These are phyloP conservation scores for Fusarium tricinctum DNA, from an alignment of 2,329 filamentous ascomycete species.

Conservation along the genomic window DNA sequence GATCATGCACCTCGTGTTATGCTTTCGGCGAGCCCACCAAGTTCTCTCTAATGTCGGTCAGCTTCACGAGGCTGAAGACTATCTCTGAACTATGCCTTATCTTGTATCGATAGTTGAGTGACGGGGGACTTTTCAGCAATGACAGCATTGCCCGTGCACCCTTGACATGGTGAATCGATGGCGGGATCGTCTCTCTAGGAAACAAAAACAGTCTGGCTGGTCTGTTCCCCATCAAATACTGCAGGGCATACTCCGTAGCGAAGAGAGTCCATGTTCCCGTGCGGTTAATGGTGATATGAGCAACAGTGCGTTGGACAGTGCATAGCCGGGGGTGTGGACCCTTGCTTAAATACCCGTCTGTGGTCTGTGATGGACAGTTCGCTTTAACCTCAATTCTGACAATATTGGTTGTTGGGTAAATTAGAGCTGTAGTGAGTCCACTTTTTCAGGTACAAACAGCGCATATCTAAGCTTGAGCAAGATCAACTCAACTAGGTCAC, in stretches of 20 bases:
- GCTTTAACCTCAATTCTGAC: conserved; percentile 26
- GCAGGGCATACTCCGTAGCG: conserved; percentile 14
- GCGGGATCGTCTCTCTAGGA: conserved; percentile 34
- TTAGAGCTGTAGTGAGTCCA: conserved; percentile 17
- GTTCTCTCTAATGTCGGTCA: conserved; percentile 34
- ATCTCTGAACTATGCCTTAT: not conserved
- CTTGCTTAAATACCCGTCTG: conserved; percentile 29
- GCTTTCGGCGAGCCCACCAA: conserved; percentile 32
- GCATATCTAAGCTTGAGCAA: conserved; percentile 6
- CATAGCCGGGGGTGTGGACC: conserved; percentile 33
- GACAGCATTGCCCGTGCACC: conserved; percentile 40
- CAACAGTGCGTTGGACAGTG: conserved; percentile 33
- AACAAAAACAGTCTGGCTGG: conserved; percentile 36
- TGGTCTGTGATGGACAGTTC: conserved; percentile 13
- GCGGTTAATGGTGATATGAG: conserved; percentile 17
- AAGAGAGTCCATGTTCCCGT: conserved; percentile 19
- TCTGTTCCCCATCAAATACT: conserved; percentile 33
- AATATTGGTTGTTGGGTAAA: conserved; percentile 24
- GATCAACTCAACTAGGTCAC: not conserved
- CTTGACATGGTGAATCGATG: conserved; percentile 26
- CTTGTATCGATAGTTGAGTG: not conserved
- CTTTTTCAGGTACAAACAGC: not conserved
- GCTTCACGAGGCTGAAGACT: conserved; percentile 35
- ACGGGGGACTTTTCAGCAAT: conserved; percentile 11
- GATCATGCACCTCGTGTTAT: conserved; percentile 32